These are phyloP conservation scores for Botrytis squamosa DNA, from an alignment of 2,329 filamentous ascomycete species.

Conservation along the genomic window DNA sequence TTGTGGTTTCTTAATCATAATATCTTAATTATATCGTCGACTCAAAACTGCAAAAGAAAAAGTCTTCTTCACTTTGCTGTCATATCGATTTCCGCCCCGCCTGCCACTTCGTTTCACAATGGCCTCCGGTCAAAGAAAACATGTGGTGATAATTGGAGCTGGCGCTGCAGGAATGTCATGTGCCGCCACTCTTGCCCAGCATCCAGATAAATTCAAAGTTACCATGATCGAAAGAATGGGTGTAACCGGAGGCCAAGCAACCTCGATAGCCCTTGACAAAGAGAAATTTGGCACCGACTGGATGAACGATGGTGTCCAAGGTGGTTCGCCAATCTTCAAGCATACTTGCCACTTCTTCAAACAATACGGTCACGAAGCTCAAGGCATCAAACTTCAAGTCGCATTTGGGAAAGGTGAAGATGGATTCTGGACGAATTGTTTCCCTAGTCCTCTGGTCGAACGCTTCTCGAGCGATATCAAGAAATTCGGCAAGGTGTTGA, in stretches of 20 bases:
- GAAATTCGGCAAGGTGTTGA: constrained; percentile 43
- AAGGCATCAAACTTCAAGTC: constrained; percentile 60
- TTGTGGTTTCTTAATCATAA: background rate
- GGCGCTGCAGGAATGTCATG: constrained; percentile 63
- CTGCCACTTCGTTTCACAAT: background rate
- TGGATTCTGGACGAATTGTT: constrained; percentile 65
- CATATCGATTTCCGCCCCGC: background rate
- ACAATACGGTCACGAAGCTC: constrained; percentile 53
- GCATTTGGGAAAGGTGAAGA: constrained; percentile 60
- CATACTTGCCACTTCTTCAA: constrained; percentile 66
- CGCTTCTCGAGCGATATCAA: constrained; percentile 56
- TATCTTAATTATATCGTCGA: background rate
- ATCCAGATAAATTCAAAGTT: constrained; percentile 63
- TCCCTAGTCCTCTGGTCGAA: constrained; percentile 57
- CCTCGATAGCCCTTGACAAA: constrained; percentile 57
- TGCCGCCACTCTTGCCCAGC: constrained; percentile 63
- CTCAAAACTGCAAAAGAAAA: background rate
- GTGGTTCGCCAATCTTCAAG: constrained; percentile 60
- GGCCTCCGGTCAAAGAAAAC: constrained; percentile 40
- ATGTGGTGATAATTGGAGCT: constrained; percentile 59
- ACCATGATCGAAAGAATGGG: constrained; percentile 60
- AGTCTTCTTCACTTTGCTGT: background rate
- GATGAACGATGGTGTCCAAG: constrained; percentile 65
- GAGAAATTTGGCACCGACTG: constrained; percentile 56
- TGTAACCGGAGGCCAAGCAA: constrained; percentile 61